phyloP scores from a whole-genome alignment of 106 monocot genomes.

The Dioscorea dumetorum region DNA sequence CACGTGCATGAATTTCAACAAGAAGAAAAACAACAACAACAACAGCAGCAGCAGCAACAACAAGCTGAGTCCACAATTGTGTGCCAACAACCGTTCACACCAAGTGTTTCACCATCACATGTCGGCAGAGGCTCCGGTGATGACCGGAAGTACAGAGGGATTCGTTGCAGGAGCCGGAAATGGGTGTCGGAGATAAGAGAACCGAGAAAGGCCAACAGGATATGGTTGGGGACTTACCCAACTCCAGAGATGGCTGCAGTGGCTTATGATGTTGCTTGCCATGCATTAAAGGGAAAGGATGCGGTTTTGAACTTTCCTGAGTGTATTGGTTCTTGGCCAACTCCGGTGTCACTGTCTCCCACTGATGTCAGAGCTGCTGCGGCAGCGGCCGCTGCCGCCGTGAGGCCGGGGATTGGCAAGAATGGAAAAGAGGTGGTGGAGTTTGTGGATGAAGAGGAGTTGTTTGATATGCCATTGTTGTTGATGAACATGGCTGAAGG shows the following conservation, averaged over 20 bases:
- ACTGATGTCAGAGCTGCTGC: slow-evolving; percentile 10
- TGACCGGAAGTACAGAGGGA: neutral
- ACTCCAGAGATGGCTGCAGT: slow-evolving; percentile 24
- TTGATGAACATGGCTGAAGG: slow-evolving; percentile 81
- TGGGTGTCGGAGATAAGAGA: slow-evolving; percentile 20
- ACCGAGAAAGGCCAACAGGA: slow-evolving; percentile 11
- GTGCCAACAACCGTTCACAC: too few species aligned
- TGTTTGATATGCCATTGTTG: slow-evolving; percentile 16
- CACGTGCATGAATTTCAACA: too few species aligned
- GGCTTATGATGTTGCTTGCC: slow-evolving; percentile 17
- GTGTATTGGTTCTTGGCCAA: neutral
- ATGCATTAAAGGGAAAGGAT: slow-evolving; percentile 6
- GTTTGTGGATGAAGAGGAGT: slow-evolving; percentile 9
- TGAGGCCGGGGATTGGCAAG: neutral
- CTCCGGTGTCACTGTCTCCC: slow-evolving; percentile 1
- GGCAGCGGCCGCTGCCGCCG: neutral
- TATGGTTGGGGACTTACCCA: slow-evolving; percentile 23
- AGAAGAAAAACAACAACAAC: too few species aligned
- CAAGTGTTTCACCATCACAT: too few species aligned
- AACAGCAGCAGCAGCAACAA: too few species aligned
- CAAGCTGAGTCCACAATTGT: too few species aligned
- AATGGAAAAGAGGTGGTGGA: neutral
- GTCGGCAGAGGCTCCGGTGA: too few species aligned
- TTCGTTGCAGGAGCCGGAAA: slow-evolving; percentile 7
- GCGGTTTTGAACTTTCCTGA: slow-evolving; percentile 17